A percentile compares a stretch with the other conserved stretches of the same genome.
Evolutionary conservation across 257 asterid species (phyloP).

Genomic region (Solanum medicagineum): DNA sequence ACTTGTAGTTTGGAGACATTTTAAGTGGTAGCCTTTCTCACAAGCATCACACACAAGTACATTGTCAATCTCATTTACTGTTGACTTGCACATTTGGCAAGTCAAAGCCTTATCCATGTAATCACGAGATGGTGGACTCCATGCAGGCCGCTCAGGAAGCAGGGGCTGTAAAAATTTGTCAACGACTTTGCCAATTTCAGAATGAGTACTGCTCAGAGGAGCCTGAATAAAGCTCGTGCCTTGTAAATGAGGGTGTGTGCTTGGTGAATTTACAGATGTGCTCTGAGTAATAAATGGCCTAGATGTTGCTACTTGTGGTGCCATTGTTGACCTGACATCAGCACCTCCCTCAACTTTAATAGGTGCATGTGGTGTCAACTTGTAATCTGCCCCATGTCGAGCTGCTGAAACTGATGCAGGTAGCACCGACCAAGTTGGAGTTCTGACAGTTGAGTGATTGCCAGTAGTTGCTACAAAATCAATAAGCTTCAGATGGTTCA

Average conservation of each 20-base stretch:
- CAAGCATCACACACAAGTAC: slow-evolving; percentile 90
- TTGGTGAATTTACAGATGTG: slow-evolving; percentile 23
- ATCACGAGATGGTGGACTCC: slow-evolving; percentile 92
- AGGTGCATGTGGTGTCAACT: slow-evolving; percentile 37
- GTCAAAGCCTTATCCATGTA: slow-evolving; percentile 71
- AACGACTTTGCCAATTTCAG: slow-evolving; percentile 67
- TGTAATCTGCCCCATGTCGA: slow-evolving; percentile 35
- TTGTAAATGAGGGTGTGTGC: slow-evolving; percentile 26
- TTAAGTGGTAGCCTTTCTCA: slow-evolving; percentile 89
- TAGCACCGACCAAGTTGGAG: slow-evolving; percentile 73
- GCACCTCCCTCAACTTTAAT: slow-evolving; percentile 44
- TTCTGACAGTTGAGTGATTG: slow-evolving; percentile 30
- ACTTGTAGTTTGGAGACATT: slow-evolving; percentile 60
- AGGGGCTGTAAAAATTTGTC: slow-evolving; percentile 58
- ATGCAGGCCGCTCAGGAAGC: slow-evolving; percentile 41
- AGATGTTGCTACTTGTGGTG: slow-evolving; percentile 30
- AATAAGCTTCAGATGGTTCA: slow-evolving; percentile 15
- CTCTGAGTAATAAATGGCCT: slow-evolving; percentile 41
- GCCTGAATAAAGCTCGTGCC: slow-evolving; percentile 28
- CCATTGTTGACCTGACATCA: slow-evolving; percentile 36
- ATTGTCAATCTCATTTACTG: slow-evolving; percentile 49
- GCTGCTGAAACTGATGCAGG: slow-evolving; percentile 40
- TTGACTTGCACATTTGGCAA: slow-evolving; percentile 64
- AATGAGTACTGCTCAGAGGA: slow-evolving; percentile 42
- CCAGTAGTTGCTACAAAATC: slow-evolving; percentile 32